A percentile compares a stretch with the other conserved stretches of the same genome.
These are phyloP conservation scores for Scedosporium apiospermum DNA, from an alignment of 2,329 filamentous ascomycete species.

Conservation along the genomic window DNA sequence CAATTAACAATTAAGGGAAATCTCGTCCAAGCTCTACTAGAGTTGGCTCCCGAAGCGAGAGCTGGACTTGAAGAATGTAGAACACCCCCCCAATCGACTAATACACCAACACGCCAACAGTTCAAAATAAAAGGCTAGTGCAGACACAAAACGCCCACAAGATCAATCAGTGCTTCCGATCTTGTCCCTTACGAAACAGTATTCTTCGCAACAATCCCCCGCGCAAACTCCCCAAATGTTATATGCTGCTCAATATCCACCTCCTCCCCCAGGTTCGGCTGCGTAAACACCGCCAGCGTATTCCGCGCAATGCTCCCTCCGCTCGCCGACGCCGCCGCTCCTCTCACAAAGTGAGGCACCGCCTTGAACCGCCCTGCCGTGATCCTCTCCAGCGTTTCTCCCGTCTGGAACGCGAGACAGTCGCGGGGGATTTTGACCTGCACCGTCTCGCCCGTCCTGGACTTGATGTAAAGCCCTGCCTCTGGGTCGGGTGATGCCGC, in stretches of 20 bases:
- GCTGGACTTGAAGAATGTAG: neutral
- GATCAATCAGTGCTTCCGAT: neutral
- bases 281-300: conserved; percentile 92
- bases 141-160: neutral
- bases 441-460: conserved; percentile 69
- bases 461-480: conserved; percentile 90
- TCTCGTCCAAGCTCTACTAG: no score
- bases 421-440: conserved; percentile 88
- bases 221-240: conserved; percentile 69
- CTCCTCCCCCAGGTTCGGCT: conserved; percentile 79
- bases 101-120: neutral
- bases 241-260: conserved; percentile 59
- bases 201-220: conserved; percentile 50
- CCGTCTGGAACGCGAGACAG: conserved; percentile 93
- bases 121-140: no score
- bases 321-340: conserved; percentile 48
- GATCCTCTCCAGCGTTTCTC: conserved; percentile 83
- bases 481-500: conserved; percentile 67
- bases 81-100: neutral
- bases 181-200: conserved; percentile 31
- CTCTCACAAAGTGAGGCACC: conserved; percentile 90
- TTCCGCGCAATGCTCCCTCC: conserved; percentile 60
- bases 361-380: conserved; percentile 87
- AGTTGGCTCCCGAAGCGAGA: no score
- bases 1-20: no score